Base-by-base conservation (phyloP, 306 rosid species). In the Dalbergia oliveri region DNA sequence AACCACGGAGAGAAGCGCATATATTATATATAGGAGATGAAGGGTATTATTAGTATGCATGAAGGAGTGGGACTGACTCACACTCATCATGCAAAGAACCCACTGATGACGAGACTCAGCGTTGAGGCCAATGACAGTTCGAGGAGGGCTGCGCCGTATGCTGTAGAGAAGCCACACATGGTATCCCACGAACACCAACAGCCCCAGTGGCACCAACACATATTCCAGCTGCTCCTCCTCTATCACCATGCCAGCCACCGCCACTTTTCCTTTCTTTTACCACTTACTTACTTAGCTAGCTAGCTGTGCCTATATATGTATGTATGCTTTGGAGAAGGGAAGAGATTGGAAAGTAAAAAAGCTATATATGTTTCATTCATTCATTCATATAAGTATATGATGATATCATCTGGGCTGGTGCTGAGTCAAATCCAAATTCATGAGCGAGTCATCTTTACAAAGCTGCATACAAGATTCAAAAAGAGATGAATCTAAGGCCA, bases 111-210 rank as follows among this genome's bases (percentile, higher is more conserved):
- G 97, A 81, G 93, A 79, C 76, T 88, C 86, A 0, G 97, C 92
- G 53, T 94, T 92, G 45, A 92, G 80, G 37, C 97, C 98, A 65
- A 94, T 88, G 51, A 92, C 97, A 35, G 98, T 92, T 77, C 87
- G 83, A 63, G 41, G 74, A 74, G 97, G 97, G 54, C 73, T 73
- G 26, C 84, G 78, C 3, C 33, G 19, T 0, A 94, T 84, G 7
- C 77, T 85, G 80, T 61, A 44, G 60, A 90, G 76, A 41, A 94
- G 89, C 94, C 98, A 94, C 0, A 31, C 18, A 67, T 94, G 96
- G 85, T 94, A 94, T 19, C 64, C 6, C 19, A 63, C 81, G 65
- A 88, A 79, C 79, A 90, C 82, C 79, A 70, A 70, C 13, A 94
- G 87, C 76, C 98, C 98, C 65, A 86, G 5, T 11, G 96, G 91